Base-by-base conservation (phyloP, 1,284 basidiomycete species). In the Cryptococcus hybrid region DNA sequence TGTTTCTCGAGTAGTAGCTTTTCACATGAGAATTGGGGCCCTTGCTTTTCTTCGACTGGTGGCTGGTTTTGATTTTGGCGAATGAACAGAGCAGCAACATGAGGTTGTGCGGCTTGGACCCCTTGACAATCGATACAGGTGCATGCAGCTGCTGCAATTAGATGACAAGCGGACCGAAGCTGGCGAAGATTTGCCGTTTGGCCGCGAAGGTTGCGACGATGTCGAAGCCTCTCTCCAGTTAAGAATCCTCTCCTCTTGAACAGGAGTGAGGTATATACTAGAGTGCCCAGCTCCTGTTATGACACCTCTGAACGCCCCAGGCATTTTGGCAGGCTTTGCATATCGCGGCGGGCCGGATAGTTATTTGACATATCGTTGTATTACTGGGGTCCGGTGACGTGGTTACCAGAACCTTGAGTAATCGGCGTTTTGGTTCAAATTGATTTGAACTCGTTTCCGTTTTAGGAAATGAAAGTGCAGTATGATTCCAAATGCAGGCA, bases 161-260 rank as follows among this genome's bases (percentile, higher is more conserved):
- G 56, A 53, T 11, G 18, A 7, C 18, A 12, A 30, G 12, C 46
- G 18, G 24, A 35, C 46, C 49, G 57, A 45, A 24, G 60, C 54
- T 13, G 60, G 57, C 7, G 60, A 56, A 8, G 60, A 61, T 51
- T 56, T 61, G n/a, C 34, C 42, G 12, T 54, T 54, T 40, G 15
- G 36, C 15, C 37, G 24, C 40, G 8, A 15, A n/a, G 43, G 18
- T 3, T 15, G 46, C 46, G 46, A 13, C 24, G 13, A 35, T 13
- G 52, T 43, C 15, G 39, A 47, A 12, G 51, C 51, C 48, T 36
- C 52, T n/a, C 57, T 34, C 60, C 60, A 61, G 5, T 47, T 54
- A 12, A 50, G 40, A 13, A 61, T 61, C 1, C 60, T 39, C n/a
- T 47, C 54, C 54, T 61, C 56, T 40, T 58, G 60, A 35, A 58